Conservation (phyloP, 306 rosid species). For the Aeschynomene evenia region DNA sequence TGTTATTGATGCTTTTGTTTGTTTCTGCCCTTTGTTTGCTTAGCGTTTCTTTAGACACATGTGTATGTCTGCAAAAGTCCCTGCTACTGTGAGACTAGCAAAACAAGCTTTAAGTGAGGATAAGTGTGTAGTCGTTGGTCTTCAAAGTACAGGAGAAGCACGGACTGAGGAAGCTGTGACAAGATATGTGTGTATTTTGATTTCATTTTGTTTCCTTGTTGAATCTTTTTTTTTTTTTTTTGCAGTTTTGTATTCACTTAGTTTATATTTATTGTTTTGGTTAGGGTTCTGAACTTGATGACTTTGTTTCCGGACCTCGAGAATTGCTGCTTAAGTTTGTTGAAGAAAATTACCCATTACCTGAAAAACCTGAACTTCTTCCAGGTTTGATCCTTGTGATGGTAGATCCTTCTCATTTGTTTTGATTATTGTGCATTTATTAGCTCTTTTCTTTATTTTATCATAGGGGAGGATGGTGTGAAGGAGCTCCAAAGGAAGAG, state of each 20-base stretch:
- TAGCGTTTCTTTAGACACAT: slow-evolving; percentile 97
- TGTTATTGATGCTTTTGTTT: slow-evolving; percentile 23
- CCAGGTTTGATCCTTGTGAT: slow-evolving; percentile 53
- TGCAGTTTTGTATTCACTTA: slow-evolving; percentile 15
- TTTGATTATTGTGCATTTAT: slow-evolving; percentile 20
- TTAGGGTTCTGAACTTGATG: slow-evolving; percentile 97
- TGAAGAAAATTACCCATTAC: slow-evolving; percentile 96
- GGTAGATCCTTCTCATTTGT: slow-evolving; percentile 29
- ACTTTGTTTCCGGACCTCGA: slow-evolving; percentile 97
- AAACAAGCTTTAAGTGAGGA: slow-evolving; percentile 75
- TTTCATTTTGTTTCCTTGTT: slow-evolving; percentile 32
- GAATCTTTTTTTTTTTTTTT: slow-evolving; percentile 4
- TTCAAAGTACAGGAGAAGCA: slow-evolving; percentile 99
- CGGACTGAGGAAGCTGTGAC: slow-evolving; percentile 97
- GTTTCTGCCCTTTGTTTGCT: slow-evolving; percentile 35
- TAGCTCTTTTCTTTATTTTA: slow-evolving; percentile 23
- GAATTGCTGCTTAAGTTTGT: slow-evolving; percentile 92
- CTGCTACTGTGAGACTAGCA: slow-evolving; percentile 87
- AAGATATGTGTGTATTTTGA: slow-evolving; percentile 75
- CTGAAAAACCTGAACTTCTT: slow-evolving; percentile 89
- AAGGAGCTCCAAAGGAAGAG: slow-evolving; percentile 97
- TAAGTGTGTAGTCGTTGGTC: slow-evolving; percentile 94
- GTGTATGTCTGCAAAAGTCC: slow-evolving; percentile 99
- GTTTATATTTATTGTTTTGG: slow-evolving; percentile 16
- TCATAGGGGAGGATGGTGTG: slow-evolving; percentile 81